These are phyloP conservation scores for Globisporangium megalacanthum DNA, from an alignment of 352 stramenopile genomes.

Conservation along the genomic window DNA sequence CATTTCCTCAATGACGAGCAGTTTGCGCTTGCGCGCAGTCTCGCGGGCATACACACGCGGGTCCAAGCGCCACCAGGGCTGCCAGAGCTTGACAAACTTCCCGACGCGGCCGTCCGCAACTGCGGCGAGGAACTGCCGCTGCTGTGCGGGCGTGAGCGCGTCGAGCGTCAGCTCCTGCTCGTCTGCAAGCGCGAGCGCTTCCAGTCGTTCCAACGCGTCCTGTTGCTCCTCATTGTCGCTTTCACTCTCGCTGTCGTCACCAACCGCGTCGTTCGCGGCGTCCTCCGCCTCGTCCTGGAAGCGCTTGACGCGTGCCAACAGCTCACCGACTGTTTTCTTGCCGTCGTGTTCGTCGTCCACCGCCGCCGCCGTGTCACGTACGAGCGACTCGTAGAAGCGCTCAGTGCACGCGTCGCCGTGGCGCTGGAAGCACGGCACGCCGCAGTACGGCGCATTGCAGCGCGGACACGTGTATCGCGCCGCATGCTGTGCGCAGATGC, in stretches of 20 bases:
- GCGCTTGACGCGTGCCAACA: conserved; percentile 45
- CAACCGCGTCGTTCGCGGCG: neutral
- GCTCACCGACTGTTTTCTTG: conserved; percentile 33
- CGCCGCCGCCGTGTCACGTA: conserved; percentile 49
- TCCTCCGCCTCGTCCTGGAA: conserved; percentile 43
- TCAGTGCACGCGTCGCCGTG: conserved; percentile 74
- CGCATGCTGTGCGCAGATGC: conserved; percentile 48
- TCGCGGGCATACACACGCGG: conserved; percentile 43
- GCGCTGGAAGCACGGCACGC: conserved; percentile 65
- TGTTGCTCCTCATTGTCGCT: conserved; percentile 23
- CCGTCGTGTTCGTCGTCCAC: conserved; percentile 17
- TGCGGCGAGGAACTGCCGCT: conserved; percentile 50
- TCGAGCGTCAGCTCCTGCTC: conserved; percentile 53
- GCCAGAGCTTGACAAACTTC: conserved; percentile 58
- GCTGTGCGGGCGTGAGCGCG: conserved; percentile 49
- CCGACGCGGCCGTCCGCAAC: conserved; percentile 59
- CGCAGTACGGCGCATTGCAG: conserved; percentile 78
- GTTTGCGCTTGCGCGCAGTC: conserved; percentile 28
- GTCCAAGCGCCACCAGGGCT: conserved; percentile 63
- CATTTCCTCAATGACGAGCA: conserved; percentile 52
- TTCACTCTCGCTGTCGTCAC: neutral
- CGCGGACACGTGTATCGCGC: conserved; percentile 81
- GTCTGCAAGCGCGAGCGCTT: conserved; percentile 43
- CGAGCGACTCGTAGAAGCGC: conserved; percentile 70
- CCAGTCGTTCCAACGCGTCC: conserved; percentile 13